Evolutionary conservation across 2,329 filamentous ascomycete species (phyloP).

Genomic region (Hypoxylon sp.): DNA sequence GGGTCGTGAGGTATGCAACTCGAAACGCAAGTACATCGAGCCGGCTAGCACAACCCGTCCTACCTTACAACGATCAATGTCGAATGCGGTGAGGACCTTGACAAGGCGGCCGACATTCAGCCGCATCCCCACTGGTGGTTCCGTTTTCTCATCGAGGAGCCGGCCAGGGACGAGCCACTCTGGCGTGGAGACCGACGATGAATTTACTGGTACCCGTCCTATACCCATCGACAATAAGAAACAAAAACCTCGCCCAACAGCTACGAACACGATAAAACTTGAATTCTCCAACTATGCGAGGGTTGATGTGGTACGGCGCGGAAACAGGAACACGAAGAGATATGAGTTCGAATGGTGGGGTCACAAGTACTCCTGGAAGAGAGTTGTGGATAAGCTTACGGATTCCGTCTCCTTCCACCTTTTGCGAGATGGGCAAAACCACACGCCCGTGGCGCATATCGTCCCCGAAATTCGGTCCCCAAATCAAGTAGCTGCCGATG

Average conservation of each 20-base stretch:
- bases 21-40: conserved; percentile 78
- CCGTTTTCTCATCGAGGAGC: conserved; percentile 51
- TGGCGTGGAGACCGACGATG: conserved; percentile 53
- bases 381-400: conserved; percentile 77
- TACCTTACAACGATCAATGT: conserved; percentile 64
- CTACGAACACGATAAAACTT: conserved; percentile 86
- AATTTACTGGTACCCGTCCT: conserved; percentile 50
- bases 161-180: conserved; percentile 58
- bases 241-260: conserved; percentile 59
- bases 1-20: conserved; percentile 91
- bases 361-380: conserved; percentile 85
- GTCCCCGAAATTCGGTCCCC: conserved; percentile 83
- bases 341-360: conserved; percentile 98
- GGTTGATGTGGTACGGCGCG: conserved; percentile 82
- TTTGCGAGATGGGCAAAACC: conserved; percentile 73
- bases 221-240: conserved; percentile 54
- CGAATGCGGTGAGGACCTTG: conserved; percentile 65
- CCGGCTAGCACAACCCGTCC: conserved; percentile 58
- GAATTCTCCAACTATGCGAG: conserved; percentile 99
- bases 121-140: conserved; percentile 56
- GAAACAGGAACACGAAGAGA: conserved; percentile 76
- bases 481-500: conserved; percentile 79
- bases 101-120: conserved; percentile 56
- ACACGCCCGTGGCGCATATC: conserved; percentile 83
- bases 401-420: conserved; percentile 84